Percentiles rank a stretch among this genome's conserved stretches.
These are phyloP conservation scores for Candida ascalaphidarum DNA, from an alignment of 805 yeast species.

Conservation along the genomic window DNA sequence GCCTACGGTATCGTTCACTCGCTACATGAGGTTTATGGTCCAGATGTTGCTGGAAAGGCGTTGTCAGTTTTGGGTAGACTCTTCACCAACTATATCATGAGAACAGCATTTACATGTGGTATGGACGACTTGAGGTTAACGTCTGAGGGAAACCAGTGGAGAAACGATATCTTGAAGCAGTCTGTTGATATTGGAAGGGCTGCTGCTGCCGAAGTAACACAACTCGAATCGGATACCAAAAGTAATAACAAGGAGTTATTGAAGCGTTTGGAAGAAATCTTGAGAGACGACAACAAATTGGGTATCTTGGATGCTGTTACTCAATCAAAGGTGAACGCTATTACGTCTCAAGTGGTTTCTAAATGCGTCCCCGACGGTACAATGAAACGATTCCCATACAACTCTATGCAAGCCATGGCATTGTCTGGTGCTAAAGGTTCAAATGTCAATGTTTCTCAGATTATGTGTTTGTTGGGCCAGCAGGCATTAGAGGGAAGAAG, in stretches of 20 bases:
- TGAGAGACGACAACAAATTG: slow-evolving; percentile 85
- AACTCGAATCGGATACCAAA: slow-evolving; percentile 48
- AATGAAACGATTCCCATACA: slow-evolving; percentile 89
- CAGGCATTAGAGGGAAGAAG: slow-evolving; percentile 99
- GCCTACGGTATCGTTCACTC: slow-evolving; percentile 96
- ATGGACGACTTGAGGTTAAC: slow-evolving; percentile 97
- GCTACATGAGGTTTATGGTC: slow-evolving; percentile 91
- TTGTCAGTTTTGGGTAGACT: slow-evolving; percentile 89
- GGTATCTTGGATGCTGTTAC: slow-evolving; percentile 95
- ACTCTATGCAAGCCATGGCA: slow-evolving; percentile 99
- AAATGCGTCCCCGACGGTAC: slow-evolving; percentile 95
- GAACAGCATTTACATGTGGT: slow-evolving; percentile 97
- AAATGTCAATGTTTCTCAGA: slow-evolving; percentile 95
- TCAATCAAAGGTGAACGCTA: slow-evolving; percentile 82
- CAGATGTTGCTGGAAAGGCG: slow-evolving; percentile 81
- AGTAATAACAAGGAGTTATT: slow-evolving; percentile 33
- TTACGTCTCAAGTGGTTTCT: slow-evolving; percentile 91
- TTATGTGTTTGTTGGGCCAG: slow-evolving; percentile 98
- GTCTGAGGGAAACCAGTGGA: slow-evolving; percentile 81
- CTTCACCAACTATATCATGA: slow-evolving; percentile 87
- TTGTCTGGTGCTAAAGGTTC: slow-evolving; percentile 99
- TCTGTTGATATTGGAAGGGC: slow-evolving; percentile 78
- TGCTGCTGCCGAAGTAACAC: slow-evolving; percentile 94
- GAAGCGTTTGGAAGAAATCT: slow-evolving; percentile 86
- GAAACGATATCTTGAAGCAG: slow-evolving; percentile 71